Base-by-base conservation (phyloP, 2,329 filamentous ascomycete genomes). In the Penicillium sp. region DNA sequence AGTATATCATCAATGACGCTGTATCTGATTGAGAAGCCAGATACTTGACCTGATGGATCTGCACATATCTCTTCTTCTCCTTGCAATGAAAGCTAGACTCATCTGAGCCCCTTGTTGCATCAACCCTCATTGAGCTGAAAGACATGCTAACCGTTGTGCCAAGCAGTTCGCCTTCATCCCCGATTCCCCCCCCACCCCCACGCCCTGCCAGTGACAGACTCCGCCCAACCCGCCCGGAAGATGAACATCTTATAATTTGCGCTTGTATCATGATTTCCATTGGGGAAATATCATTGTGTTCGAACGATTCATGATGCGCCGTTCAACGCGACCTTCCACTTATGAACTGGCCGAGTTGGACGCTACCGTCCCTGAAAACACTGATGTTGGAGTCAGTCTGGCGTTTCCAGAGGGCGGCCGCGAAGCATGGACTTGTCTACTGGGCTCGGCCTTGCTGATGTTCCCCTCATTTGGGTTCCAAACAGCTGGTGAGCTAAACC, bases 381-480 rank as follows among this genome's bases (percentile, higher is more conserved):
- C 62, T 4, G 64, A 63, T 57, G 46, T 54, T 10, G 51, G 25
- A 4, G 62, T 65, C 14, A 67, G 56, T 40, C 48, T 62, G 14
- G 66, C 68, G 1, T 72, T 69, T 52, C 73, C 74, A 2, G 74
- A 75, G 35, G 71, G 72, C 7, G 73, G 75, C 13, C 62, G 68
- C 4, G 68, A 74, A 14, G 75, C 73, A 52, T 78, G 74, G 73
- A 66, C 66, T 6, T 75, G 74, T 35, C 59, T 78, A 1, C 26
- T 74, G 1, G 76, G 77, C 4, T 73, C 76, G 13, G 72, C 68
- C 38, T 54, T 78, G 22, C 67, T 75, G 16, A 72, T 79, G 65
- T 75, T 78, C 52, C 73, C 75, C 3, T 78, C 76, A 1, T 79
- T 79, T 63, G 81, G 82, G 1, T 80, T 83, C 52, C 81, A 83